These are phyloP conservation scores for Candida michaelii DNA, from an alignment of 805 yeast species.

Conservation along the genomic window DNA sequence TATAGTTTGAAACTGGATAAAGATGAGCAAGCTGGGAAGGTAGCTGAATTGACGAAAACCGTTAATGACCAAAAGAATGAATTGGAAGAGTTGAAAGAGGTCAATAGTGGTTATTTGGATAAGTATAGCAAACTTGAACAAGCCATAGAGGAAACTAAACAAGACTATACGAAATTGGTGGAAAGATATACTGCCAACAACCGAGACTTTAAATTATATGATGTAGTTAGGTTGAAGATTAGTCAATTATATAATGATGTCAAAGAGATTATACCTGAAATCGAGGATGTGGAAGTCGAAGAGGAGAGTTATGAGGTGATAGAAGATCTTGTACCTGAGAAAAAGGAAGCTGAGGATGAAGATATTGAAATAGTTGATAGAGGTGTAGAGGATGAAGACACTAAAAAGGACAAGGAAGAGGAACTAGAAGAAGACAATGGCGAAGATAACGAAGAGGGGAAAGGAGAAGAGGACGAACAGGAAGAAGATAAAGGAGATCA, in stretches of 20 bases:
- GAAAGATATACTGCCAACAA: not conserved
- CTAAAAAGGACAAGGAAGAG: not conserved
- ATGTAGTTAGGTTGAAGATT: constrained; percentile 11
- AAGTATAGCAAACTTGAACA: not conserved
- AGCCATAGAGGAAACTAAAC: constrained; percentile 4
- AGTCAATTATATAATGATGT: constrained; percentile 8
- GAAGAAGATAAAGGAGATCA: not conserved
- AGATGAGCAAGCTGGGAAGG: not conserved
- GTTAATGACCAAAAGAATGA: not conserved
- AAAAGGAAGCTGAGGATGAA: not conserved
- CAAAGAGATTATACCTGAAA: constrained; percentile 10
- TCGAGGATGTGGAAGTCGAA: constrained; percentile 11
- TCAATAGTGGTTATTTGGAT: constrained; percentile 1
- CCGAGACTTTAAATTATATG: constrained; percentile 11
- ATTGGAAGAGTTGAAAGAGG: not conserved
- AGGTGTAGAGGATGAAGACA: not conserved
- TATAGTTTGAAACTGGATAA: not conserved
- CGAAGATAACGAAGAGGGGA: constrained; percentile 1
- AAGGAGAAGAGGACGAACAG: not conserved
- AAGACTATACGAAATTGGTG: not conserved
- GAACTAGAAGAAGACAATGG: not conserved
- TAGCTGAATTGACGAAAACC: not conserved
- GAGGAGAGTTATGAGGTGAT: constrained; percentile 10
- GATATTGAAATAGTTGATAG: not conserved
- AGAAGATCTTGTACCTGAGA: constrained; percentile 1